Conservation (phyloP, 257 asterid genomes). For the Nicotiana noctiflora region DNA sequence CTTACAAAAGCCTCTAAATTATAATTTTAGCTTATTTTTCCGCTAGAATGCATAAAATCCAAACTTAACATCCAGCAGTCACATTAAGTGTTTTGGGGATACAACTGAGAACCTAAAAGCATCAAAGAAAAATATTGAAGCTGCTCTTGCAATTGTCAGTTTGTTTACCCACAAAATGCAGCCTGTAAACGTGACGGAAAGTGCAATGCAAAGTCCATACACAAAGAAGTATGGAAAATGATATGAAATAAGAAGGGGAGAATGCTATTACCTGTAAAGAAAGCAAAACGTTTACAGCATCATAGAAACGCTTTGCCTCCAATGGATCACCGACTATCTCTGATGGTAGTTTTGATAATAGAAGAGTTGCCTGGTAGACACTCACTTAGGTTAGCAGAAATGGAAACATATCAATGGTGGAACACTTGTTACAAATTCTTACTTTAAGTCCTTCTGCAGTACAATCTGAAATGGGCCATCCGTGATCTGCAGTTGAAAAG, state of each 20-base stretch:
- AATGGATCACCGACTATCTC: constrained; percentile 73
- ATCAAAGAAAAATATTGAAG: neutral
- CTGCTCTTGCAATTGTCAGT: neutral
- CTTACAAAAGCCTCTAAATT: neutral
- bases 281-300: constrained; percentile 81
- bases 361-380: constrained; percentile 57
- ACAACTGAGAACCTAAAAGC: neutral
- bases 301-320: constrained; percentile 53
- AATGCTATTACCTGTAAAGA: constrained; percentile 73
- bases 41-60: neutral
- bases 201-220: neutral
- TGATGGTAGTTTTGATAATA: constrained; percentile 63
- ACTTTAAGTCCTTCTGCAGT: constrained; percentile 98
- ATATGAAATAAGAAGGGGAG: neutral
- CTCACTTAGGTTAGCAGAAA: constrained; percentile 11
- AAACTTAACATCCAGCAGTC: neutral
- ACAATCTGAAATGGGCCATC: constrained; percentile 99
- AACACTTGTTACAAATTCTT: constrained; percentile 12
- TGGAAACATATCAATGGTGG: neutral
- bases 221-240: neutral
- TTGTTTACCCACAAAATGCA: neutral
- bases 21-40: neutral
- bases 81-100: neutral
- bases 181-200: neutral
- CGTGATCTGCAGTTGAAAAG: constrained; percentile 94